Conservation (phyloP, 2,329 filamentous ascomycete genomes). For the Aspergillus sp. region DNA sequence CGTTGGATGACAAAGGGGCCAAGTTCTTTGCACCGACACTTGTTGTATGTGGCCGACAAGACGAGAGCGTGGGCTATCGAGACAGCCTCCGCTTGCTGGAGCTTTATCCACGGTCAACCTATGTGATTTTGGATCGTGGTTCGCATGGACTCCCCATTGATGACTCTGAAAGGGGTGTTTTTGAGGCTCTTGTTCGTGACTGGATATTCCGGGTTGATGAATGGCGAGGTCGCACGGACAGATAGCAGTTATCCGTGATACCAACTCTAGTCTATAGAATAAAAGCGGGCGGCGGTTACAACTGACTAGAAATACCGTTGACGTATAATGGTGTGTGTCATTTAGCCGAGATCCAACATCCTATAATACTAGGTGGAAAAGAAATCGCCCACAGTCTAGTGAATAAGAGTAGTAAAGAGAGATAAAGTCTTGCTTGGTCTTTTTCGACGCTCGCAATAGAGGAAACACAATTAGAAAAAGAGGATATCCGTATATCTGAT, state of each 20-base stretch:
- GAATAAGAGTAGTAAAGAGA: too few species aligned
- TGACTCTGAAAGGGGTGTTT: conserved; percentile 27
- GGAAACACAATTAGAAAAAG: too few species aligned
- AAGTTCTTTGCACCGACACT: conserved; percentile 35
- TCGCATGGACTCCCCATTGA: conserved; percentile 34
- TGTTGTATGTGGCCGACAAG: conserved; percentile 34
- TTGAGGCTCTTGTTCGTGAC: conserved; percentile 34
- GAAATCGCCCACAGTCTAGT: neutral
- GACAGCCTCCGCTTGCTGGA: conserved; percentile 35
- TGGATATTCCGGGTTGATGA: conserved; percentile 31
- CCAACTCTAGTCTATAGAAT: too few species aligned
- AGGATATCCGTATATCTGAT: too few species aligned
- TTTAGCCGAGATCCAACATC: neutral
- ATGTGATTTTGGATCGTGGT: conserved; percentile 32
- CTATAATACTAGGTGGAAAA: neutral
- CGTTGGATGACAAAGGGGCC: conserved; percentile 19
- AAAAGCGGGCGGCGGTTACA: neutral
- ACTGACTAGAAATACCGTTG: neutral
- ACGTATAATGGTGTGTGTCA: neutral
- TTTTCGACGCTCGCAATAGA: too few species aligned
- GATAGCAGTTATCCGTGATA: neutral
- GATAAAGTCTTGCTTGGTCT: too few species aligned
- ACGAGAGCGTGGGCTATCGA: conserved; percentile 34
- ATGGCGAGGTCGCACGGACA: conserved; percentile 23
- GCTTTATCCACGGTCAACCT: conserved; percentile 33